Conservation (phyloP, 371 early-diverging fungal species). For the Apophysomyces elegans region DNA sequence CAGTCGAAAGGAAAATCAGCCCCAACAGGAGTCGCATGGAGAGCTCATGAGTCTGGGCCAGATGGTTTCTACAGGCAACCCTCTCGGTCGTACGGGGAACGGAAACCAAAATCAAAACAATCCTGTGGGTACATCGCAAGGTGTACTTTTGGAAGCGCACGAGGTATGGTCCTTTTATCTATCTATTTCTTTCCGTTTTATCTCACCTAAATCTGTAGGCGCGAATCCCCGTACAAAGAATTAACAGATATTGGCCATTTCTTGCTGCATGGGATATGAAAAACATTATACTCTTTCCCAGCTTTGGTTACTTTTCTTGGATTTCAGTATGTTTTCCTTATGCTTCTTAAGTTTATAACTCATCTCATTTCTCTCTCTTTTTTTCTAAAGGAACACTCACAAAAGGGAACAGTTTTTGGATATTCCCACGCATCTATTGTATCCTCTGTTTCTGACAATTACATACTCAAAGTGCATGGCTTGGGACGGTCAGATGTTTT, state of each 20-base stretch:
- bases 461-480: slow-evolving; percentile 53
- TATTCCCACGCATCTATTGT: slow-evolving; percentile 47
- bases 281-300: slow-evolving; percentile 53
- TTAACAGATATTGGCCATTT: slow-evolving; percentile 51
- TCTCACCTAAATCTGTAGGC: slow-evolving; percentile 19
- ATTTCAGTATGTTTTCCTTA: slow-evolving; percentile 37
- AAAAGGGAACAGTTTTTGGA: slow-evolving; percentile 46
- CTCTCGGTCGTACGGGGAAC: slow-evolving; percentile 1
- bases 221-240: slow-evolving; percentile 51
- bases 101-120: slow-evolving; percentile 11
- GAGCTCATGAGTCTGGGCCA: slow-evolving; percentile 39
- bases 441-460: slow-evolving; percentile 34
- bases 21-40: slow-evolving; percentile 2
- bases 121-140: slow-evolving; percentile 19
- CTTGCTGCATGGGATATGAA: slow-evolving; percentile 64
- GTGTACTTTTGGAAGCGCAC: slow-evolving; percentile 49
- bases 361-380: slow-evolving; percentile 4
- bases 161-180: slow-evolving; percentile 33
- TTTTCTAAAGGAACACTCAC: slow-evolving; percentile 39
- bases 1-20: neutral
- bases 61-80: slow-evolving; percentile 18
- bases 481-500: slow-evolving; percentile 40
- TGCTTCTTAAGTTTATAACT: neutral
- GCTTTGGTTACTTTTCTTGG: slow-evolving; percentile 55
- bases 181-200: neutral